Evolutionary conservation across 805 yeast species (phyloP).

Genomic region (Sporopachydermia lactativora): DNA sequence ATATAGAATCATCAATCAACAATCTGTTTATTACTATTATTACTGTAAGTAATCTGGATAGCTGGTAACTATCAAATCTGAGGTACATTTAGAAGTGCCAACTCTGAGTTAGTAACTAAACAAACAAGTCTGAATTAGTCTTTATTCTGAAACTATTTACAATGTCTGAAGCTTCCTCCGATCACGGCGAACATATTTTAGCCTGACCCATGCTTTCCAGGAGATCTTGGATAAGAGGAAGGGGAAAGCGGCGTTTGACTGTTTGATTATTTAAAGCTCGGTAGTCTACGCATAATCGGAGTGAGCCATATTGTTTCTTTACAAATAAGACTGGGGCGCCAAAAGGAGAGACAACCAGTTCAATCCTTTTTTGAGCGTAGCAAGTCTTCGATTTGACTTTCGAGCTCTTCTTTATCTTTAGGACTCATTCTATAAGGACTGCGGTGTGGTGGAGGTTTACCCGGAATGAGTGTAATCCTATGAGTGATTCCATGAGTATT

Average conservation of each 20-base stretch:
- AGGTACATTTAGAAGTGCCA: too few species aligned
- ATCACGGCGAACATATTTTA: conserved; percentile 7
- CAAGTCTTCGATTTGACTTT: not conserved
- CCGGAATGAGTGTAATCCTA: too few species aligned
- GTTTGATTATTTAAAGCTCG: conserved; percentile 10
- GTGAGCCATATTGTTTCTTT: conserved; percentile 9
- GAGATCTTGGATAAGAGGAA: conserved; percentile 11
- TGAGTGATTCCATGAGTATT: too few species aligned
- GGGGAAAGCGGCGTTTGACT: conserved; percentile 9
- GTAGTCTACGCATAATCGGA: conserved; percentile 12
- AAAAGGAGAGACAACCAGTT: conserved; percentile 8
- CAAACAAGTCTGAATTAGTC: too few species aligned
- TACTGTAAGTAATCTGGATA: too few species aligned
- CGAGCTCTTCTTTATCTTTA: conserved; percentile 3
- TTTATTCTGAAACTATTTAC: too few species aligned
- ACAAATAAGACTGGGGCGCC: conserved; percentile 11
- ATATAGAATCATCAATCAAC: too few species aligned
- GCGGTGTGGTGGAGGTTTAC: conserved; percentile 4
- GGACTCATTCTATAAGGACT: conserved; percentile 5
- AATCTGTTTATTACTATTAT: too few species aligned
- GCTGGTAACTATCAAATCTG: too few species aligned
- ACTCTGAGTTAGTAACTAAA: too few species aligned
- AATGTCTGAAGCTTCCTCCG: too few species aligned
- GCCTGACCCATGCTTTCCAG: conserved; percentile 5
- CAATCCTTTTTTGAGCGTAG: conserved; percentile 3